Evolutionary conservation across 192 early-diverging fungal genomes (phyloP).

Genomic region (Entomortierella lignicola): DNA sequence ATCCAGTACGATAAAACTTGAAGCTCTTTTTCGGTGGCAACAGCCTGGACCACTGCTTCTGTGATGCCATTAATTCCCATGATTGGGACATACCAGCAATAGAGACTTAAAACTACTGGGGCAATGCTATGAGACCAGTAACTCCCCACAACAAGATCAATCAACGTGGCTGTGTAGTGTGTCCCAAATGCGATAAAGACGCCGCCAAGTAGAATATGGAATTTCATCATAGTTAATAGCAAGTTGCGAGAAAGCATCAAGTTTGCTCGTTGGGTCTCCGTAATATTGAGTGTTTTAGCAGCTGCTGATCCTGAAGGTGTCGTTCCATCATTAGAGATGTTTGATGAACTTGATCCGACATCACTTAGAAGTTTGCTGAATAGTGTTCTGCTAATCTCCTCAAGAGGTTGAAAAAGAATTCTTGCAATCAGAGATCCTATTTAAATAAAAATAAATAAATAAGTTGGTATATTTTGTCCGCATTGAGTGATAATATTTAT

Average conservation of each 20-base stretch:
- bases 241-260: conserved; percentile 47
- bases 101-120: conserved; percentile 71
- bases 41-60: conserved; percentile 92
- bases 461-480: background rate
- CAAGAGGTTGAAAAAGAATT: conserved; percentile 93
- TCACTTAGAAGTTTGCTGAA: conserved; percentile 78
- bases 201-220: conserved; percentile 80
- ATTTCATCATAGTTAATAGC: conserved; percentile 60
- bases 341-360: conserved; percentile 13
- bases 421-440: conserved; percentile 88
- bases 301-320: background rate
- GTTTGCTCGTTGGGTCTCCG: conserved; percentile 23
- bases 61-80: conserved; percentile 97
- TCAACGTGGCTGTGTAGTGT: conserved; percentile 79
- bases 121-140: conserved; percentile 65
- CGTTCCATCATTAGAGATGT: conserved; percentile 1
- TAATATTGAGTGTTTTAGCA: background rate
- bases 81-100: conserved; percentile 92
- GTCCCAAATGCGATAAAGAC: conserved; percentile 86
- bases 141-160: conserved; percentile 71
- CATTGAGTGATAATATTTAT: no score
- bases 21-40: conserved; percentile 76
- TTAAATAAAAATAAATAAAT: background rate
- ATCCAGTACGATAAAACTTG: conserved; percentile 75
- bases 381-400: conserved; percentile 88